phyloP scores from a whole-genome alignment of 148 eudicot species.

The Spergularia bocconei region DNA sequence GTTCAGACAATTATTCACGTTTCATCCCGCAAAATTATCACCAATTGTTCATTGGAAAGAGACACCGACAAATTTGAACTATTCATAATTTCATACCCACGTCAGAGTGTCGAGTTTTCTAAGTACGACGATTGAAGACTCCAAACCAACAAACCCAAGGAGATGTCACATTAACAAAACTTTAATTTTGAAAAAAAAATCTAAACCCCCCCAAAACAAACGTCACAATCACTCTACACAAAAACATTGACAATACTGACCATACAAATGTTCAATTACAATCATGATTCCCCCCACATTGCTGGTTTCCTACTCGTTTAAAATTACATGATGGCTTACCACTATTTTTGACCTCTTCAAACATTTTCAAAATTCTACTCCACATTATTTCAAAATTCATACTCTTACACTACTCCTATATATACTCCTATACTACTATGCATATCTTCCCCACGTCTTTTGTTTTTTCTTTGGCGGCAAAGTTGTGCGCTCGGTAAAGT shows the following conservation, averaged over 20 bases:
- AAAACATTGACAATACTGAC: conserved; percentile 3
- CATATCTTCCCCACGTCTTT: not conserved
- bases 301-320: not conserved
- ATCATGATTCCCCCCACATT: not conserved
- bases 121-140: not conserved
- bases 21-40: not conserved
- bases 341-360: not conserved
- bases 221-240: not conserved
- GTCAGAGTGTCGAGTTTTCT: not conserved
- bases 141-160: not conserved
- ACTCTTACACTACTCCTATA: no score
- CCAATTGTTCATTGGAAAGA: no score
- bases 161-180: not conserved
- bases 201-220: not conserved
- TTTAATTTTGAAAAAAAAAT: not conserved
- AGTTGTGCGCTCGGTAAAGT: conserved; percentile 9
- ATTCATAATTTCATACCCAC: not conserved
- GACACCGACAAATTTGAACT: no score
- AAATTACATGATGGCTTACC: not conserved
- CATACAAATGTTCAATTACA: conserved; percentile 5
- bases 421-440: no score
- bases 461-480: conserved; percentile 12
- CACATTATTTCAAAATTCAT: no score
- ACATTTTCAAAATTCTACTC: no score
- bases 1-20: not conserved